Percentiles rank a stretch among this genome's conserved stretches.
Evolutionary conservation across 306 rosid genomes (phyloP).

Genomic region (Prunus mira): DNA sequence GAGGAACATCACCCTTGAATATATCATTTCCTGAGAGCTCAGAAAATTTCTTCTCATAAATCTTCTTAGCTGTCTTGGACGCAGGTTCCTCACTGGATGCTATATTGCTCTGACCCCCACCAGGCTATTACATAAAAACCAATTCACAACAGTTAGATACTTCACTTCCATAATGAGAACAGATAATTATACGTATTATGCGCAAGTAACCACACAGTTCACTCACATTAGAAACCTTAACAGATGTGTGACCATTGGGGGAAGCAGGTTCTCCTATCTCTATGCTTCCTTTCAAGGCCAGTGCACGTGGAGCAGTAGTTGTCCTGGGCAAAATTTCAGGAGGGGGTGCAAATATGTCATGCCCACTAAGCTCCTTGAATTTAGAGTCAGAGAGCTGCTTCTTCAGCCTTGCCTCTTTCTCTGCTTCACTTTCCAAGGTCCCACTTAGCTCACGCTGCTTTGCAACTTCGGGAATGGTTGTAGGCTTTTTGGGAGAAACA

Average conservation of each 20-base stretch:
- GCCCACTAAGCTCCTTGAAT: conserved; percentile 91
- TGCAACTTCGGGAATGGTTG: conserved; percentile 80
- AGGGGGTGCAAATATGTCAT: conserved; percentile 95
- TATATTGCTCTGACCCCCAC: conserved; percentile 41
- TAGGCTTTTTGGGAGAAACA: conserved; percentile 75
- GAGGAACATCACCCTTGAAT: conserved; percentile 72
- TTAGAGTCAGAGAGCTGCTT: conserved; percentile 92
- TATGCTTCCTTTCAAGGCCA: conserved; percentile 82
- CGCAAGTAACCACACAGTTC: conserved; percentile 29
- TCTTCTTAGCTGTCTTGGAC: conserved; percentile 80
- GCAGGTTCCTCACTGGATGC: conserved; percentile 45
- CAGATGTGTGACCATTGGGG: conserved; percentile 42
- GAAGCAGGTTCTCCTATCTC: conserved; percentile 61
- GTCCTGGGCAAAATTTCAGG: conserved; percentile 90
- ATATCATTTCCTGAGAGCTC: conserved; percentile 88
- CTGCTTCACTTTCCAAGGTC: conserved; percentile 79
- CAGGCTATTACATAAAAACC: conserved; percentile 32
- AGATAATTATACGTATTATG: not conserved
- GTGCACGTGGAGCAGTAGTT: conserved; percentile 57
- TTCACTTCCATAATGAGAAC: not conserved
- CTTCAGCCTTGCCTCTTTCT: conserved; percentile 59
- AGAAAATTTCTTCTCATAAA: conserved; percentile 63
- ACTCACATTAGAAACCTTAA: conserved; percentile 35
- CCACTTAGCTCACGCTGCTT: conserved; percentile 98
- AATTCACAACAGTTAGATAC: conserved; percentile 18